These are phyloP conservation scores for Madurella mycetomatis DNA, from an alignment of 2,329 filamentous ascomycete genomes.

Conservation along the genomic window DNA sequence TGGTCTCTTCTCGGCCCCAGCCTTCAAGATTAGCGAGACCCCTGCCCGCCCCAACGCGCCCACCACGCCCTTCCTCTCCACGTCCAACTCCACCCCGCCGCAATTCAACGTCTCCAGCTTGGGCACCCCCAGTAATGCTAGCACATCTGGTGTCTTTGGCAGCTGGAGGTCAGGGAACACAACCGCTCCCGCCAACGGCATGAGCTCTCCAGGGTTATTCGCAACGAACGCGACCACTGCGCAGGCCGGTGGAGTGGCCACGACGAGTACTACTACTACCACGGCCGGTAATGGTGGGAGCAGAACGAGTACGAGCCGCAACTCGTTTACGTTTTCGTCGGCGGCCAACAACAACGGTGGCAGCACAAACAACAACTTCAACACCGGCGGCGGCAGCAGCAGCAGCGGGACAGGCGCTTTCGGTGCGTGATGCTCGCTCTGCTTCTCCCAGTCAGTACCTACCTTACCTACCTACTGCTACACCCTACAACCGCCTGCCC, in stretches of 20 bases:
- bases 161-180: background rate
- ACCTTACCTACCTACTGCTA: background rate
- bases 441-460: conserved; percentile 2
- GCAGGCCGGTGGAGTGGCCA: background rate
- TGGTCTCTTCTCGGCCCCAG: background rate
- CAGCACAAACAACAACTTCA: no score
- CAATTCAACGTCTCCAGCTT: background rate
- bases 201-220: background rate
- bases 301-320: background rate
- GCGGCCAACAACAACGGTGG: background rate
- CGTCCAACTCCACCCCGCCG: background rate
- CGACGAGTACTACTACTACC: no score
- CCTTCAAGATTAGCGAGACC: background rate
- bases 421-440: conserved; percentile 1
- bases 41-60: background rate
- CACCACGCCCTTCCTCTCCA: background rate
- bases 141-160: background rate
- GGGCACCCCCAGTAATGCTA: background rate
- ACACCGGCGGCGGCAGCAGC: no score
- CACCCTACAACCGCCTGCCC: background rate
- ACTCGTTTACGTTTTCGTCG: background rate
- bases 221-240: background rate
- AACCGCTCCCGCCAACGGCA: background rate
- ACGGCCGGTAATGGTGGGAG: background rate
- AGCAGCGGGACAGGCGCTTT: background rate